These are phyloP conservation scores for Peronosclerospora sorghi DNA, from an alignment of 352 stramenopile species.

Conservation along the genomic window DNA sequence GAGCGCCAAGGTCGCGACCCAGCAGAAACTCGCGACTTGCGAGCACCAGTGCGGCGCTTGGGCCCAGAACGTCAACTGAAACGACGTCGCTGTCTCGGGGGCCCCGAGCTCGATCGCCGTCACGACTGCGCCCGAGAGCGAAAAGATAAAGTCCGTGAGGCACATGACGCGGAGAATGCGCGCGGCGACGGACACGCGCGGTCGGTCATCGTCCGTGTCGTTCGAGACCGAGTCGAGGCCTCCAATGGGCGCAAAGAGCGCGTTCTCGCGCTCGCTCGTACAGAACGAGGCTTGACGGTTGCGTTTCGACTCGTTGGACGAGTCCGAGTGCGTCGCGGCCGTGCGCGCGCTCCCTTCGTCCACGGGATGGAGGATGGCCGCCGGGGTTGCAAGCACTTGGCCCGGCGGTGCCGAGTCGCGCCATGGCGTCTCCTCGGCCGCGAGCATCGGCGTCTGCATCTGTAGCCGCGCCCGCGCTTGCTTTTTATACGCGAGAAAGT, in stretches of 20 bases:
- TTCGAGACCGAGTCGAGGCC: slow-evolving; percentile 18
- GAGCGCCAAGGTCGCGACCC: slow-evolving; percentile 56
- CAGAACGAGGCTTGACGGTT: slow-evolving; percentile 16
- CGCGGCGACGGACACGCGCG: slow-evolving; percentile 42
- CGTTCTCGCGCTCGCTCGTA: slow-evolving; percentile 16
- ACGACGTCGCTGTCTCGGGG: slow-evolving; percentile 12
- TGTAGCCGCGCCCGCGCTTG: slow-evolving; percentile 14
- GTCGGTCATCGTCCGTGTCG: slow-evolving; percentile 20
- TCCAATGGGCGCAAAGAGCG: slow-evolving; percentile 15
- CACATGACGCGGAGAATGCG: slow-evolving; percentile 59
- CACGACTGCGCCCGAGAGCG: slow-evolving; percentile 41
- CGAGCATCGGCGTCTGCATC: slow-evolving; percentile 29
- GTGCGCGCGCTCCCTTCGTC: neutral
- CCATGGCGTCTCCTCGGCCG: neutral
- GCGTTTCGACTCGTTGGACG: slow-evolving; percentile 22
- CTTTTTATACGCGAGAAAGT: slow-evolving; percentile 31
- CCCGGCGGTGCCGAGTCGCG: too few species aligned
- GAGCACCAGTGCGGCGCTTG: slow-evolving; percentile 60
- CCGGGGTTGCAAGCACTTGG: too few species aligned
- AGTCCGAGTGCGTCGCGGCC: slow-evolving; percentile 21
- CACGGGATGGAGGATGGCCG: too few species aligned
- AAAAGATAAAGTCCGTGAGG: slow-evolving; percentile 63
- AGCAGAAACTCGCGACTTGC: slow-evolving; percentile 74
- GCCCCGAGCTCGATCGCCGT: slow-evolving; percentile 45
- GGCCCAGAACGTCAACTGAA: slow-evolving; percentile 64